These are phyloP conservation scores for Castanea sativa DNA, from an alignment of 306 rosid species.

Conservation along the genomic window DNA sequence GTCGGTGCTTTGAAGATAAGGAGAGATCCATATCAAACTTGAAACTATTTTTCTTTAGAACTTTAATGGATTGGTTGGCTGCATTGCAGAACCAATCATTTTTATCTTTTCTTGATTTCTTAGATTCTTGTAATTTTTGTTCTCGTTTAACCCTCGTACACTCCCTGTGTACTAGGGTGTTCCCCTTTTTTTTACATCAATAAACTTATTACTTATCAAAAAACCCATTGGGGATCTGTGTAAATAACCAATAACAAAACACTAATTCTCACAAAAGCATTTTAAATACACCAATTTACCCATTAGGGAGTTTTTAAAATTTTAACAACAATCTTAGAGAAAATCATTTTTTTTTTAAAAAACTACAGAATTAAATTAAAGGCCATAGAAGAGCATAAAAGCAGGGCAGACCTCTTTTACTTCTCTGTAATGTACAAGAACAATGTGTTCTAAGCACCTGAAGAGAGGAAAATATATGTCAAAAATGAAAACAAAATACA, in stretches of 20 bases:
- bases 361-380: conserved; percentile 3
- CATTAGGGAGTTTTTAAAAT: not conserved
- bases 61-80: too few relatives aligned
- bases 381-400: conserved; percentile 2
- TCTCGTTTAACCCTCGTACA: too few relatives aligned
- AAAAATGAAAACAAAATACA: not conserved
- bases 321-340: not conserved
- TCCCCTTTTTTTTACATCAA: too few relatives aligned
- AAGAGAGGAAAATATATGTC: conserved; percentile 16
- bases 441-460: conserved; percentile 75
- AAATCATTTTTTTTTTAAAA: not conserved
- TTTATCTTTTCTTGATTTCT: too few relatives aligned
- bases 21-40: too few relatives aligned
- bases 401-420: conserved; percentile 51
- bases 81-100: too few relatives aligned
- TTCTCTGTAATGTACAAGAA: conserved; percentile 74
- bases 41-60: too few relatives aligned
- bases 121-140: too few relatives aligned
- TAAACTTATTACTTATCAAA: too few relatives aligned
- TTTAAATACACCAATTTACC: not conserved
- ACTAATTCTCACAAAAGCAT: not conserved
- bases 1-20: too few relatives aligned
- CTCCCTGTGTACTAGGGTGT: too few relatives aligned
- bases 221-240: not conserved
- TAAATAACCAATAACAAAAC: not conserved